Conservation (phyloP, 192 early-diverging fungal species). For the Umbelopsis sp. region DNA sequence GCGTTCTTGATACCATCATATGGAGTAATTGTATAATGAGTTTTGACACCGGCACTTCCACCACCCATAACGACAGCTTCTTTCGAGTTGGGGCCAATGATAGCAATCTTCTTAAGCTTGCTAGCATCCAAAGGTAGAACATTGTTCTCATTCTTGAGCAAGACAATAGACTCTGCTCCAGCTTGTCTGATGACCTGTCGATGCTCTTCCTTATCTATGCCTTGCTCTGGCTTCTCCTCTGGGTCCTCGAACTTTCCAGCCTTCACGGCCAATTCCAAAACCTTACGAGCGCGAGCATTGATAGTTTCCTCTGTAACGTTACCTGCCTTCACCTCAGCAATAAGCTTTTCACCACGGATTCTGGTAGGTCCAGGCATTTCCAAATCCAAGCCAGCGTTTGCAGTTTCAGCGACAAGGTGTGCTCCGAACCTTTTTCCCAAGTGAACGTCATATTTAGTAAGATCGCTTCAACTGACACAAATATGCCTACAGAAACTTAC, state of each 20-base stretch:
- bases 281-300: background rate
- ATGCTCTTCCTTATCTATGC: slow-evolving; percentile 50
- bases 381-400: slow-evolving; percentile 5
- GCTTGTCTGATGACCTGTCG: slow-evolving; percentile 42
- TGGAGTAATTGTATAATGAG: slow-evolving; percentile 13
- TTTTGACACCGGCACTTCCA: slow-evolving; percentile 18
- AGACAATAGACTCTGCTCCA: slow-evolving; percentile 49
- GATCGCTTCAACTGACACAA: background rate
- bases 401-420: background rate
- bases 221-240: background rate
- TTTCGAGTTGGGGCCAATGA: slow-evolving; percentile 23
- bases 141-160: slow-evolving; percentile 51
- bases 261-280: background rate
- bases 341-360: slow-evolving; percentile 32
- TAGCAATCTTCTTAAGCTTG: slow-evolving; percentile 18
- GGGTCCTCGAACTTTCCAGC: slow-evolving; percentile 16
- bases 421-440: background rate
- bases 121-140: slow-evolving; percentile 40
- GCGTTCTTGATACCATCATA: slow-evolving; percentile 25
- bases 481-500: background rate
- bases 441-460: background rate
- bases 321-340: slow-evolving; percentile 2
- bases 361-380: slow-evolving; percentile 47
- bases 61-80: slow-evolving; percentile 25
- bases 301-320: background rate